Evolutionary conservation across 352 stramenopile genomes (phyloP), one percentile per base, ranked within the genome.

Genomic region (Halophytophthora polymorphica): DNA sequence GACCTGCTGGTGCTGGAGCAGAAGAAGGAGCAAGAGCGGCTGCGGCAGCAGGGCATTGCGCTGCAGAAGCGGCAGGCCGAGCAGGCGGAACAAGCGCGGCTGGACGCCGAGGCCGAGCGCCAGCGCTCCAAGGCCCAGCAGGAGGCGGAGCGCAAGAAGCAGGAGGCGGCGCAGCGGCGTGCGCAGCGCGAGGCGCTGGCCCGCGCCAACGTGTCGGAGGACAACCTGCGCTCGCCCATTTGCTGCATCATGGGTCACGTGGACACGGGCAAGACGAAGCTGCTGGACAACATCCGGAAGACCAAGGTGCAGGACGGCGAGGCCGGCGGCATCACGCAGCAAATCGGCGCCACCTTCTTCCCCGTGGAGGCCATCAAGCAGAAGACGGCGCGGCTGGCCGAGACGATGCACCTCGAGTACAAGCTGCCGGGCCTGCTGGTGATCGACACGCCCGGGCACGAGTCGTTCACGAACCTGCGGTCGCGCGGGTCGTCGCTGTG

Each of bases 371-470:
- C 87, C 31, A 87, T 97, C 53, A 88, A 91, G 56, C 78, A 94
- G 48, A 95, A 95, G 61, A 97, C 88, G 13, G 91, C 80, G 21
- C 67, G 70, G 7, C 77, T 90, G 15, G 61, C 62, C 28, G 50
- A 92, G 62, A 87, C 78, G 6, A 84, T 93, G 70, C 78, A 86
- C 36, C 56, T 97, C 14, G 71, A 98, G 29, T 93, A 96, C 60
- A 85, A 83, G n/a, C 56, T 98, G 21, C 93, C 93, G 1, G 93
- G 93, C 64, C 60, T 98, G 51, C 74, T 98, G 28, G 85, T 99
- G 23, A 99, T 99, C 63, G 97, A 99, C 83, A 99, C 97, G n/a
- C 97, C 97, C 13, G 97, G 97, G 57, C 97, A 99, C 93, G 97
- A 99, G 71, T 98, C 92, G 33, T 99, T 99, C 66, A 98, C 94